Evolutionary conservation across 768 basidiomycete genomes (phyloP).

Genomic region (Podaxis rugospora): DNA sequence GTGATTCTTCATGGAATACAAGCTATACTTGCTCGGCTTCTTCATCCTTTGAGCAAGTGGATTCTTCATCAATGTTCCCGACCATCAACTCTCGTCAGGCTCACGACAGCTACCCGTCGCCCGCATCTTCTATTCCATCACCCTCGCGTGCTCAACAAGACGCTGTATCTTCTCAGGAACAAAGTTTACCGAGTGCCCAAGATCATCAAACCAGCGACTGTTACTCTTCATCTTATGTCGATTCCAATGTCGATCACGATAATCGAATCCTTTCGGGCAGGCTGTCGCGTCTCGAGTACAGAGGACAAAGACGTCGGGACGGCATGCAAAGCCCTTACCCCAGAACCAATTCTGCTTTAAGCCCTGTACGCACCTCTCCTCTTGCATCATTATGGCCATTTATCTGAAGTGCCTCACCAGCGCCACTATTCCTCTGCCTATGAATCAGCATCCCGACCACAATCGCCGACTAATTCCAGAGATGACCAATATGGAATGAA

Average conservation of each 20-base stretch:
- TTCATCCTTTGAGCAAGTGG: constrained; percentile 7
- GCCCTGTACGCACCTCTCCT: not conserved
- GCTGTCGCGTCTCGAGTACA: constrained; percentile 8
- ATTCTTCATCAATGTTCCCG: constrained; percentile 10
- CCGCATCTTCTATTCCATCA: constrained; percentile 10
- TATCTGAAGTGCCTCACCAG: not conserved
- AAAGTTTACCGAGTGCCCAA: constrained; percentile 1
- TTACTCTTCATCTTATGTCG: constrained; percentile 10
- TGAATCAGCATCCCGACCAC: constrained; percentile 7
- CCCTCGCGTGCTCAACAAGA: constrained; percentile 11
- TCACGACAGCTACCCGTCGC: constrained; percentile 11
- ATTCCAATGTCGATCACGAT: constrained; percentile 4
- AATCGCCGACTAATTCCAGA: constrained; percentile 3
- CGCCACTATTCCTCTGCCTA: constrained; percentile 9
- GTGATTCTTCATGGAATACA: constrained; percentile 10
- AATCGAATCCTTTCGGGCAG: constrained; percentile 7
- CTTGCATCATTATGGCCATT: not conserved
- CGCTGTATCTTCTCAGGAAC: constrained; percentile 1
- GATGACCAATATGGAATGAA: constrained; percentile 12
- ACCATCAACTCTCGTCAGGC: constrained; percentile 9
- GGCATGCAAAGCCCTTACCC: constrained; percentile 8
- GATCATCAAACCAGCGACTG: constrained; percentile 6
- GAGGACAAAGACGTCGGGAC: constrained; percentile 9
- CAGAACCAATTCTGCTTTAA: constrained; percentile 2
- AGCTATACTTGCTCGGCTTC: constrained; percentile 5